Evolutionary conservation across 352 stramenopile species (phyloP), one percentile per base, ranked within the genome.

Genomic region (Globisporangium okanoganense): DNA sequence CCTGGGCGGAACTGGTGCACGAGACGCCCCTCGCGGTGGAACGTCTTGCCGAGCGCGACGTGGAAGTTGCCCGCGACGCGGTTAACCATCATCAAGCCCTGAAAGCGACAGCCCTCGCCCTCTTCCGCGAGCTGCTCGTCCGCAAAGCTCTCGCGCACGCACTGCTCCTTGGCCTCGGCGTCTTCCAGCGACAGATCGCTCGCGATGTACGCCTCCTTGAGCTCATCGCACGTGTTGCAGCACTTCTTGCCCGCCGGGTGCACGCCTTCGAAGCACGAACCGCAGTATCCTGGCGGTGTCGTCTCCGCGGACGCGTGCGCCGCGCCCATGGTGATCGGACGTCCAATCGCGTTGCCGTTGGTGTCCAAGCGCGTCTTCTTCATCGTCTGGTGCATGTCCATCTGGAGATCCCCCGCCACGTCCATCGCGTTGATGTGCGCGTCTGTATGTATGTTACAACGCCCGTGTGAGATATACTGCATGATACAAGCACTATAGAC

Each of bases 401-500:
- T 78, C 71, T 99, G 96, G 60, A 98, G 90, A 65, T 99, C 97
- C 16, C 97, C 97, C 1, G 97, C 96, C 40, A 99, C 95, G 73
- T 99, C 97, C 89, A 99, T 99, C 4, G 95, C 94, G 76, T 99
- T 98, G 41, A 99, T 75, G 70, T 99, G 95, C 31, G 98, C 85
- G 72, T 99, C 96, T 79, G 56, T 25, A 18, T n/a, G n/a, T 38
- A 9, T 3, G 40, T 43, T 6, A 5, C 12, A 18, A 36, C 18
- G 24, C 3, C 14, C 16, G 16, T 54, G 43, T 22, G 25, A 27
- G 35, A 13, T 12, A 52, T 43, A 5, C 33, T 22, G 7, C 22
- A 12, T 12, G 3, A 54, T n/a, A 20, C 38, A 43, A 18, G 13
- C 14, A 16, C 6, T n/a, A 41, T 22, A 27, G n/a, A 13, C 5